Percentiles rank a stretch among this genome's conserved stretches.
phyloP scores from a whole-genome alignment of 331 rosid genomes.

The Pyrus hybrid region DNA sequence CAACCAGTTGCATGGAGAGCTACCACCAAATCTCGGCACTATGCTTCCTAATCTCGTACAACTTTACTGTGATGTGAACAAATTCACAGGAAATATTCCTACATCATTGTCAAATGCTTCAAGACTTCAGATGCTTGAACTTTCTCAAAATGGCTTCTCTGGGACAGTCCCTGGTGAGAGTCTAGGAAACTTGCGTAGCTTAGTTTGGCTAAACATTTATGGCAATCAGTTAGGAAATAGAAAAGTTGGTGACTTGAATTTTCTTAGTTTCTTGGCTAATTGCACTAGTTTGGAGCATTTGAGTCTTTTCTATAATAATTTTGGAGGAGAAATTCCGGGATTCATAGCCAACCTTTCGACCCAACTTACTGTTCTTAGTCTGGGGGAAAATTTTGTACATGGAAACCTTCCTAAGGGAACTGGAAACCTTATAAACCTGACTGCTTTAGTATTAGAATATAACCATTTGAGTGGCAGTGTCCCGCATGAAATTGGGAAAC shows the following conservation, averaged over 20 bases:
- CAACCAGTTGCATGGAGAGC: slow-evolving; percentile 22
- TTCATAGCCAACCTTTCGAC: background rate
- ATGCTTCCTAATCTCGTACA: slow-evolving; percentile 31
- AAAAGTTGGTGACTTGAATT: background rate
- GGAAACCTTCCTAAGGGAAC: background rate
- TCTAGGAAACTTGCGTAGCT: background rate
- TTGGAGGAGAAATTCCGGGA: background rate
- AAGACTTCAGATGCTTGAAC: slow-evolving; percentile 16
- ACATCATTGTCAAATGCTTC: slow-evolving; percentile 36
- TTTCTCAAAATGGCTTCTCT: too few relatives aligned
- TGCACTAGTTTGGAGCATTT: background rate
- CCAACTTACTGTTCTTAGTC: background rate
- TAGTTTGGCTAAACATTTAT: background rate
- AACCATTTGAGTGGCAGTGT: background rate
- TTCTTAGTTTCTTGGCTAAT: background rate
- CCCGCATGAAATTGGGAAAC: background rate
- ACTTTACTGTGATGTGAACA: slow-evolving; percentile 29
- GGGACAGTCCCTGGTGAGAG: slow-evolving; percentile 20
- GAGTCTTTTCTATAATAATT: rapidly evolving
- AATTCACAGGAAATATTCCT: slow-evolving; percentile 32
- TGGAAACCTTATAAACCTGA: too few relatives aligned
- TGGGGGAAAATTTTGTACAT: background rate
- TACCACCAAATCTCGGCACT: slow-evolving; percentile 31
- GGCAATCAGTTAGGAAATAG: background rate
- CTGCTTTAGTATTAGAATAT: rapidly evolving